phyloP scores from a whole-genome alignment of 75 land plant species.

The Pseudotsuga menziesii region DNA sequence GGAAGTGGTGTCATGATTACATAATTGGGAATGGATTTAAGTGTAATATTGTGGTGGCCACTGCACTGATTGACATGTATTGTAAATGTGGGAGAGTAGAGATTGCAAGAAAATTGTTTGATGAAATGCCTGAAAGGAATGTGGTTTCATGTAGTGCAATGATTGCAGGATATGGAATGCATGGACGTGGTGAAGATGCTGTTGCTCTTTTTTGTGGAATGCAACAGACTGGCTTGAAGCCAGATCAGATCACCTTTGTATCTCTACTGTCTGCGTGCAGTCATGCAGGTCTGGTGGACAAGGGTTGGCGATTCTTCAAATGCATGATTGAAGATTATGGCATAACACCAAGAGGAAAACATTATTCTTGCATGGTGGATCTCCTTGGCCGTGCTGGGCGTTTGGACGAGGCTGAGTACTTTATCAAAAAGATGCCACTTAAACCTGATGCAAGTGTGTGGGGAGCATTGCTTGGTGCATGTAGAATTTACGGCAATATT shows the following conservation, averaged over 20 bases:
- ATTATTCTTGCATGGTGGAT: background rate
- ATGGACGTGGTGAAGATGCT: background rate
- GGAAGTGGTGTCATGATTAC: background rate
- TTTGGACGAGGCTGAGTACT: background rate
- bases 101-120: background rate
- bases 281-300: background rate
- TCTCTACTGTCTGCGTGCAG: background rate
- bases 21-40: background rate
- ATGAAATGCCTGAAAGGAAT: background rate
- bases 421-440: background rate
- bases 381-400: background rate
- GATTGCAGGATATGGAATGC: slow-evolving; percentile 1
- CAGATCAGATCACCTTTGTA: background rate
- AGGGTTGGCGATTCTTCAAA: background rate
- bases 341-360: background rate
- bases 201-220: background rate
- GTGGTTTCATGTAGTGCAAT: background rate
- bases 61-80: background rate
- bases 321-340: background rate
- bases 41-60: background rate
- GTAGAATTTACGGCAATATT: slow-evolving; percentile 31
- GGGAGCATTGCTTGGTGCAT: slow-evolving; percentile 34
- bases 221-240: background rate
- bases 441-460: background rate
- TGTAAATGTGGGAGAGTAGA: background rate